Conservation (phyloP, 305 asterid genomes). For the Ajuga reptans region DNA sequence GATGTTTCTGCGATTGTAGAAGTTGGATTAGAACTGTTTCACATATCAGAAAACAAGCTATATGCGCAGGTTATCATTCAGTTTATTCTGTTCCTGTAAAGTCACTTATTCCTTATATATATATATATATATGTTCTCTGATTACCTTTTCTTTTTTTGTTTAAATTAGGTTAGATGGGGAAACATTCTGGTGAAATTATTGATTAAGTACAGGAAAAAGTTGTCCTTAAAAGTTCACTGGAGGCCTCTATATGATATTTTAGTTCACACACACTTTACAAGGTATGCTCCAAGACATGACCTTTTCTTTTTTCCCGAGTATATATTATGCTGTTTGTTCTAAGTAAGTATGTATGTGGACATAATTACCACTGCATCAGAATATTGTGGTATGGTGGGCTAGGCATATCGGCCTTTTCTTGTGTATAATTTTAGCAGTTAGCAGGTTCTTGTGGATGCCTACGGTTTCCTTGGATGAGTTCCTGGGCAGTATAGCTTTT, state of each 20-base stretch:
- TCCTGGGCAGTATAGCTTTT: not conserved
- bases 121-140: not conserved
- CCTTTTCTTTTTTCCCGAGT: not conserved
- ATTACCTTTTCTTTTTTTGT: constrained; percentile 26
- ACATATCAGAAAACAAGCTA: constrained; percentile 60
- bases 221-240: constrained; percentile 68
- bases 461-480: not conserved
- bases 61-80: constrained; percentile 60
- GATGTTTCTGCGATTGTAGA: constrained; percentile 61
- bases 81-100: constrained; percentile 20
- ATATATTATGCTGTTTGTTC: constrained; percentile 7
- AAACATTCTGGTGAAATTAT: constrained; percentile 60
- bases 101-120: constrained; percentile 11
- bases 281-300: constrained; percentile 39
- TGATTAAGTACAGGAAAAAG: constrained; percentile 77
- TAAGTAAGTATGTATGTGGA: constrained; percentile 3
- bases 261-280: constrained; percentile 75
- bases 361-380: not conserved
- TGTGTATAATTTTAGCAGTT: not conserved
- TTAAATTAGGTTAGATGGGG: constrained; percentile 92
- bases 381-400: not conserved
- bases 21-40: constrained; percentile 69
- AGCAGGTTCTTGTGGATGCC: not conserved
- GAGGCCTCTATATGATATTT: constrained; percentile 78
- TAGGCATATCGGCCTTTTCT: not conserved